phyloP scores from a whole-genome alignment of 108 stramenopile species.

The Thalassiosira profunda region DNA sequence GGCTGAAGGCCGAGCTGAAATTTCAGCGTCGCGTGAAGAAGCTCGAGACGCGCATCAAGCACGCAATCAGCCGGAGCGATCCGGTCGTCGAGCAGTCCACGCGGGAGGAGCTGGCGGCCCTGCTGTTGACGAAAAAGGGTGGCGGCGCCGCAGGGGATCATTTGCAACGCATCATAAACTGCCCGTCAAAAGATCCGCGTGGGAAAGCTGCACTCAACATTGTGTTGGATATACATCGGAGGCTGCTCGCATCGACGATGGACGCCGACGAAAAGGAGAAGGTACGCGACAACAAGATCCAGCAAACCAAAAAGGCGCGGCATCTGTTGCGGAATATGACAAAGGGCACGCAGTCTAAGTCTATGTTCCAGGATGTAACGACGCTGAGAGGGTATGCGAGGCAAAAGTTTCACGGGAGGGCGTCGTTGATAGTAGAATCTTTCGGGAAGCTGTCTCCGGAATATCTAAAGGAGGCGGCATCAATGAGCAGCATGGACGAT shows the following conservation, averaged over 20 bases:
- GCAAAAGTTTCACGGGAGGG: slow-evolving; percentile 77
- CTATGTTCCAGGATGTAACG: slow-evolving; percentile 67
- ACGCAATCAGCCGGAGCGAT: slow-evolving; percentile 66
- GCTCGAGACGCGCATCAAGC: slow-evolving; percentile 55
- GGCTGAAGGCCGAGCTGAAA: slow-evolving; percentile 56
- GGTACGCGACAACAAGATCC: slow-evolving; percentile 19
- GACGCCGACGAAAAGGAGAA: slow-evolving; percentile 7
- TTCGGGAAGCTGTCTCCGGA: slow-evolving; percentile 39
- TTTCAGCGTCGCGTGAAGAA: slow-evolving; percentile 45
- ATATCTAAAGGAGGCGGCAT: no score
- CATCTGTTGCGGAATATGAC: slow-evolving; percentile 74
- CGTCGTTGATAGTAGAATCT: slow-evolving; percentile 58
- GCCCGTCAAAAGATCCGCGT: no score
- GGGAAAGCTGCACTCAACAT: slow-evolving; percentile 2
- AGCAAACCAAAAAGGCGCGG: slow-evolving; percentile 49
- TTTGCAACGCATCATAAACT: neutral
- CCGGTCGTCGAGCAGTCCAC: slow-evolving; percentile 45
- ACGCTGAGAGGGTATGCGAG: slow-evolving; percentile 77
- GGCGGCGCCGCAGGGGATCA: neutral
- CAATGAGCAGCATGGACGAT: no score
- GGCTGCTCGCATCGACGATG: slow-evolving; percentile 16
- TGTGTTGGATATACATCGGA: slow-evolving; percentile 19
- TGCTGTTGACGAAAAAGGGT: slow-evolving; percentile 19
- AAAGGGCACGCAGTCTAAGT: slow-evolving; percentile 67
- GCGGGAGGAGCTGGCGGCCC: slow-evolving; percentile 35